These are phyloP conservation scores for Flaveria bidentis DNA, from an alignment of 129 eudicot species.

Conservation along the genomic window DNA sequence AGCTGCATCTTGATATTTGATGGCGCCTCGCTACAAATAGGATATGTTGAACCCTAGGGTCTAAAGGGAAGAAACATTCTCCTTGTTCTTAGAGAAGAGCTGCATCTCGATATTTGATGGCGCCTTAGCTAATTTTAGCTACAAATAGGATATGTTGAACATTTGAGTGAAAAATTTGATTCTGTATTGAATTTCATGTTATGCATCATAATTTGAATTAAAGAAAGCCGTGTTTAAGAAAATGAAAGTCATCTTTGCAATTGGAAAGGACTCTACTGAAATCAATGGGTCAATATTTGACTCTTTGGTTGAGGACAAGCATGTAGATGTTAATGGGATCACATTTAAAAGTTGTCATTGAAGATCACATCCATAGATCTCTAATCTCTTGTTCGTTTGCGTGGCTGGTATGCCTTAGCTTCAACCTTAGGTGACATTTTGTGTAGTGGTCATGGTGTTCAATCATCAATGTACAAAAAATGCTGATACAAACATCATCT, in stretches of 20 bases:
- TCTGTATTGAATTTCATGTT: not conserved
- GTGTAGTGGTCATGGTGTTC: not conserved
- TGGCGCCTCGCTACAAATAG: not conserved
- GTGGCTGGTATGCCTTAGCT: not conserved
- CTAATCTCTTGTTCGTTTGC: not conserved
- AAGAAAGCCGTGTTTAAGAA: not conserved
- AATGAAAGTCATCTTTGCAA: not conserved
- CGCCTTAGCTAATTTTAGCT: conserved; percentile 2
- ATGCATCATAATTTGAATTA: not conserved
- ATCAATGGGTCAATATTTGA: not conserved
- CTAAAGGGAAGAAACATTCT: not conserved
- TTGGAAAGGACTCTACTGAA: conserved; percentile 11
- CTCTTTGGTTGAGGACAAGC: not conserved
- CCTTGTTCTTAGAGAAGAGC: not conserved
- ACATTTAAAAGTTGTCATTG: not conserved
- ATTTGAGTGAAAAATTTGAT: not conserved
- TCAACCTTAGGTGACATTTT: not conserved
- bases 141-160: not conserved
- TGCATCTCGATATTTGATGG: not conserved
- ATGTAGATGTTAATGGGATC: not conserved
- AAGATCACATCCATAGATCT: not conserved
- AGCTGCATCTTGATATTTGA: not conserved
- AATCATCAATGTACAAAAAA: not conserved
- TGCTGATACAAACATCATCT: not conserved
- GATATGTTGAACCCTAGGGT: conserved; percentile 8